A percentile compares a stretch with the other conserved stretches of the same genome.
Conservation (phyloP, 1,139 yeast genomes). For the Saccharomyces hybrid region DNA sequence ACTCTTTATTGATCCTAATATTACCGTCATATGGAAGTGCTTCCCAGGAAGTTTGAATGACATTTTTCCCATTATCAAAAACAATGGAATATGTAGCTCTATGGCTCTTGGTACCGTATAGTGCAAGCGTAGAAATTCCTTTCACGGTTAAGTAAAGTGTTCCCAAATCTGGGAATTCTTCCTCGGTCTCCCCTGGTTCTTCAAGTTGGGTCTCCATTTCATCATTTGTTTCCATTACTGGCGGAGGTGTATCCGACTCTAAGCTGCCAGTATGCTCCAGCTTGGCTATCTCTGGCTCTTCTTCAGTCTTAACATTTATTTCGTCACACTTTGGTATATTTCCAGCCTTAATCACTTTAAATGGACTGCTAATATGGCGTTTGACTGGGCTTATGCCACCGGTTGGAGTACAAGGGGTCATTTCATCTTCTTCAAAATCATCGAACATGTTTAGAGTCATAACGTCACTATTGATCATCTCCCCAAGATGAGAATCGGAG, state of each 20-base stretch:
- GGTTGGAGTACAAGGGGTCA: not conserved
- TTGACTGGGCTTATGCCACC: conserved; percentile 7
- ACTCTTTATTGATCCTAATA: conserved; percentile 64
- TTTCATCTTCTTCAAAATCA: not conserved
- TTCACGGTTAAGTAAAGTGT: conserved; percentile 62
- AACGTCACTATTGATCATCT: not conserved
- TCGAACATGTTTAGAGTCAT: not conserved
- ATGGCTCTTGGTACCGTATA: conserved; percentile 50
- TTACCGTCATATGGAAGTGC: conserved; percentile 36
- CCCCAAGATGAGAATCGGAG: not conserved
- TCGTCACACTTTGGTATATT: not conserved
- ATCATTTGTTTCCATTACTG: not conserved
- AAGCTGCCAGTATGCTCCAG: not conserved
- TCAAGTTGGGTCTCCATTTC: not conserved
- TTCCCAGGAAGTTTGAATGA: conserved; percentile 67
- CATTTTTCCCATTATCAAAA: conserved; percentile 85
- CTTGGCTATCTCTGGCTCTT: not conserved
- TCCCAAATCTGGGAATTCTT: conserved; percentile 47
- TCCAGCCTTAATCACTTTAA: conserved; percentile 14
- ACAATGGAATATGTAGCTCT: conserved; percentile 63
- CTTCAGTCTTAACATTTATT: not conserved
- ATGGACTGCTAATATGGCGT: conserved; percentile 23
- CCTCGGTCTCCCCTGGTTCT: conserved; percentile 1
- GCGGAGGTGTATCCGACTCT: not conserved
- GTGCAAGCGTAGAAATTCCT: conserved; percentile 47